Percentiles rank a stretch among this genome's conserved stretches.
These are phyloP conservation scores for Zangia roseola DNA, from an alignment of 768 basidiomycete genomes.

Conservation along the genomic window DNA sequence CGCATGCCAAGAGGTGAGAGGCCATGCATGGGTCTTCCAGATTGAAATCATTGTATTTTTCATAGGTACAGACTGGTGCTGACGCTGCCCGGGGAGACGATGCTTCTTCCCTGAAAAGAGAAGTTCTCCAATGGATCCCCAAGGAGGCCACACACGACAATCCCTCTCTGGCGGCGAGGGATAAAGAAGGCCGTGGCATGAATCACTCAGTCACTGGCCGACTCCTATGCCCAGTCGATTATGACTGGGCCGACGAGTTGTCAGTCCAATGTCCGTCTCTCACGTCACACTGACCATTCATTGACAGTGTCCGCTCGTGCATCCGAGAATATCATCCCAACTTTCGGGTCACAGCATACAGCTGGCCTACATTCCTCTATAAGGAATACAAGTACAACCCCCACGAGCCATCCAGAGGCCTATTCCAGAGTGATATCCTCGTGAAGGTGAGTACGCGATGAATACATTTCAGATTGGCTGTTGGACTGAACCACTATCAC, in stretches of 20 bases:
- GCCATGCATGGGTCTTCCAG: no score
- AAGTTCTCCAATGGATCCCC: neutral
- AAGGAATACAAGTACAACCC: neutral
- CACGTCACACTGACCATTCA: no score
- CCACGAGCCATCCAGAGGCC: neutral
- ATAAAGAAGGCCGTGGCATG: neutral
- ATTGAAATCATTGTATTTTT: neutral
- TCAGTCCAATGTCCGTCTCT: no score
- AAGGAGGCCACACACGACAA: neutral
- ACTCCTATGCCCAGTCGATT: no score
- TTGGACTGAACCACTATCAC: no score
- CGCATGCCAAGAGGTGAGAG: neutral
- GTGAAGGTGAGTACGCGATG: conserved; percentile 1
- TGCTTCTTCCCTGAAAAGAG: neutral
- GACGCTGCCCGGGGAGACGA: conserved; percentile 1
- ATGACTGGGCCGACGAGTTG: no score
- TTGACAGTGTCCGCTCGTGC: no score
- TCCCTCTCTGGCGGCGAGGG: neutral
- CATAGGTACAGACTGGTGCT: neutral
- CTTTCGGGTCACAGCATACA: conserved; percentile 1
- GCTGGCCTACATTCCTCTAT: conserved; percentile 10
- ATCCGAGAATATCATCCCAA: neutral
- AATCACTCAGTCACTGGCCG: neutral
- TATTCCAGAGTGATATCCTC: conserved; percentile 3
- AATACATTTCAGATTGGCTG: no score